phyloP scores from a whole-genome alignment of 2,329 filamentous ascomycete species.

The Trichocomaceae sp. region DNA sequence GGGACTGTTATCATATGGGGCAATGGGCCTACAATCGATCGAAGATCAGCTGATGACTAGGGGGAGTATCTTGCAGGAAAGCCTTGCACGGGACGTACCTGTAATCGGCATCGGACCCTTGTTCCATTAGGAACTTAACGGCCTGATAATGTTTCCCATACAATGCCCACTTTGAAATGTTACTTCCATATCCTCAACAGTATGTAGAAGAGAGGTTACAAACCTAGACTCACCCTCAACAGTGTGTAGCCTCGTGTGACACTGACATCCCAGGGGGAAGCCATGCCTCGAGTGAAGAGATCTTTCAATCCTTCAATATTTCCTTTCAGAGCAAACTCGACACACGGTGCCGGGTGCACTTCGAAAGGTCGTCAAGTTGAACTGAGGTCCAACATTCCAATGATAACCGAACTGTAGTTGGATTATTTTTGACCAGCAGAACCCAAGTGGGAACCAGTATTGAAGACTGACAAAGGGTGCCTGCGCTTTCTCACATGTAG shows the following conservation, averaged over 20 bases:
- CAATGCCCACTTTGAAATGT: background rate
- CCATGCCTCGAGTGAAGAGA: background rate
- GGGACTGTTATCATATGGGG: background rate
- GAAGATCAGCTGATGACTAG: background rate
- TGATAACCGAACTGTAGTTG: background rate
- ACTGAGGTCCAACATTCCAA: background rate
- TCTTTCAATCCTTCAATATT: background rate
- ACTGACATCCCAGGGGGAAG: background rate
- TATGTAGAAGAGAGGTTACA: background rate
- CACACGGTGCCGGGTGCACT: background rate
- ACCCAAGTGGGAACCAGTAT: background rate
- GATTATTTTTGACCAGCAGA: background rate
- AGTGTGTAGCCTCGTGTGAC: background rate
- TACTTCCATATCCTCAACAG: background rate
- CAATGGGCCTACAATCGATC: background rate
- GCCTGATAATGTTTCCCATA: background rate
- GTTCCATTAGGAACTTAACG: background rate
- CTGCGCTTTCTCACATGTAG: background rate
- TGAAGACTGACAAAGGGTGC: background rate
- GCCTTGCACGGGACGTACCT: background rate
- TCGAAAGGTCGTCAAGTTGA: background rate
- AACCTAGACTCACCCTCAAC: background rate
- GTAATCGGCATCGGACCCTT: background rate
- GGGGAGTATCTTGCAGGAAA: no score
- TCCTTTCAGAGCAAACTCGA: background rate